These are phyloP conservation scores for Pichia cactophila DNA, from an alignment of 1,139 yeast species.

Conservation along the genomic window DNA sequence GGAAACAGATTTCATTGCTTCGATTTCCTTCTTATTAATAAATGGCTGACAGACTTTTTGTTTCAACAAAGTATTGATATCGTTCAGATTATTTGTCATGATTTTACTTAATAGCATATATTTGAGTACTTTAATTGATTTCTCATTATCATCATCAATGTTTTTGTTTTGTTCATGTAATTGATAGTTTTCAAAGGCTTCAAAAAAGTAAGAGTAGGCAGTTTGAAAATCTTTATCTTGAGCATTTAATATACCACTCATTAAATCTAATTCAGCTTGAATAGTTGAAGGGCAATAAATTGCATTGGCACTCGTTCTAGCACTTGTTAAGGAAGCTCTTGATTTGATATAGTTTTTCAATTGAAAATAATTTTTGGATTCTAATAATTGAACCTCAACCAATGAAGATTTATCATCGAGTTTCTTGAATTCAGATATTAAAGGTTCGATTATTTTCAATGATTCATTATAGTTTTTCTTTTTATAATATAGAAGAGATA, in stretches of 20 bases:
- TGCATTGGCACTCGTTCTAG: conserved; percentile 93
- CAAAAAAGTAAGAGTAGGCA: conserved; percentile 90
- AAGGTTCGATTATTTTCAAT: conserved; percentile 58
- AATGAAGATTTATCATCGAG: conserved; percentile 92
- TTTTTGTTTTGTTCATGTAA: conserved; percentile 32
- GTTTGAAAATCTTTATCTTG: conserved; percentile 97
- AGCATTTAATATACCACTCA: conserved; percentile 92
- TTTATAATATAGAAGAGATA: conserved; percentile 65
- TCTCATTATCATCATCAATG: conserved; percentile 1
- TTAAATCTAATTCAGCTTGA: conserved; percentile 92
- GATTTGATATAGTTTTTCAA: conserved; percentile 89
- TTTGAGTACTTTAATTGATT: conserved; percentile 73
- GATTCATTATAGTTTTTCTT: conserved; percentile 66
- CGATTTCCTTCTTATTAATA: conserved; percentile 48
- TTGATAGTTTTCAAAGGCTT: conserved; percentile 81
- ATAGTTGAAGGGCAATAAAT: conserved; percentile 91
- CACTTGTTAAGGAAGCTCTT: conserved; percentile 87
- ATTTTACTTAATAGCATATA: conserved; percentile 90
- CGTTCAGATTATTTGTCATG: conserved; percentile 81
- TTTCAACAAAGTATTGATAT: conserved; percentile 67
- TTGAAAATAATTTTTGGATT: conserved; percentile 84
- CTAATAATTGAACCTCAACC: conserved; percentile 91
- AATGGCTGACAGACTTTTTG: conserved; percentile 79
- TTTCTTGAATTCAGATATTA: conserved; percentile 81
- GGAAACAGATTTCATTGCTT: conserved; percentile 93